Base-by-base conservation (phyloP, 768 basidiomycete species). In the Steccherinum ochraceum region DNA sequence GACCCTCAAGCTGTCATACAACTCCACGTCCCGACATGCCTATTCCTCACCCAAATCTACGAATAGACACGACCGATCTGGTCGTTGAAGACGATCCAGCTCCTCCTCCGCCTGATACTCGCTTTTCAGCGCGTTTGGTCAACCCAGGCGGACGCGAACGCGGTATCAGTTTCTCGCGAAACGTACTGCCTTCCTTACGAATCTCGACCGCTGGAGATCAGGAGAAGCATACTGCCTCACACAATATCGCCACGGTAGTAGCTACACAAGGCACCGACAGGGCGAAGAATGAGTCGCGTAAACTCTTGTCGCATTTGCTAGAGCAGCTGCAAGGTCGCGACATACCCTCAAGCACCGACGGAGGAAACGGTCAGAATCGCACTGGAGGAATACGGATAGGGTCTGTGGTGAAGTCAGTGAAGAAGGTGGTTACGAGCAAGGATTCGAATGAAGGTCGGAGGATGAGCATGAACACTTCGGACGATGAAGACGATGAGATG, bases 231-330 rank as follows among this genome's bases (percentile, higher is more conserved):
- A 52, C 41, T 42, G 56, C 50, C 59, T 61, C 52, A 42, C 25
- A 40, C 19, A 51, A 52, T 10, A 7, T 45, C 13, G 47, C 45
- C 13, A 11, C 16, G 10, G n/a, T 43, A n/a, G 41, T 23, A 10
- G 41, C 41, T 43, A 46, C 57, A 13, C 65, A 54, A 66, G 69
- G 64, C 5, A 50, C 57, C 24, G 65, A 63, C 48, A 75, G 74
- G 55, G 75, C 75, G 24, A 70, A 70, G 26, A 75, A 78, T 48
- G 88, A 88, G 63, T 79, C 83, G 7, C 77, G 80, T 45, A 89
- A 89, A 61, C 70, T 89, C 20, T 70, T 90, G 3, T 74, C 78
- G 0, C 80, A 85, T 61, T 69, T 88, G 24, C 68, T 91, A 13
- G 71, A 71, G 18, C 80, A 84, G 57, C 45, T 52, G 13, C 43